Conservation (phyloP, 2,329 filamentous ascomycete species). For the Beauveria sp. region DNA sequence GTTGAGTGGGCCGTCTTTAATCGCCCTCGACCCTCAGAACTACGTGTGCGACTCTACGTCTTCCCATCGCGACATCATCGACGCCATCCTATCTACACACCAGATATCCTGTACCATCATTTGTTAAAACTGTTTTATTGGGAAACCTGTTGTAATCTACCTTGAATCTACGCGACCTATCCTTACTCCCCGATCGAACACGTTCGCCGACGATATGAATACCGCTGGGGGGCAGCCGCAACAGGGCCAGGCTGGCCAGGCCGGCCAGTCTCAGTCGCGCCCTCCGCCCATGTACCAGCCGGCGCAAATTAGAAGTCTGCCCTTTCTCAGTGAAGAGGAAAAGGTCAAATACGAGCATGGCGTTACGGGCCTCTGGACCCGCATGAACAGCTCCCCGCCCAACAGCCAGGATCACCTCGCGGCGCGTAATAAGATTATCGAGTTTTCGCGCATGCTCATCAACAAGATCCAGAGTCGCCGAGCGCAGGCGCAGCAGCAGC, state of each 20-base stretch:
- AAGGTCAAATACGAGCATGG: conserved; percentile 53
- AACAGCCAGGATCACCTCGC: conserved; percentile 41
- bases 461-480: conserved; percentile 40
- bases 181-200: neutral
- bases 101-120: neutral
- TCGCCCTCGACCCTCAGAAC: neutral
- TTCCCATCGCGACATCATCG: neutral
- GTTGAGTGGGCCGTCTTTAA: neutral
- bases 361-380: conserved; percentile 44
- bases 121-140: neutral
- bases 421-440: conserved; percentile 50
- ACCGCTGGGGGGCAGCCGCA: conserved; percentile 18
- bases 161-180: neutral
- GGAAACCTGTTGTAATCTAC: neutral
- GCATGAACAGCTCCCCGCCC: conserved; percentile 39
- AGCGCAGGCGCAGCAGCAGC: conserved; percentile 27
- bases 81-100: neutral
- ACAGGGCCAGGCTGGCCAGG: conserved; percentile 19
- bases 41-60: neutral
- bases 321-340: conserved; percentile 45
- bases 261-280: conserved; percentile 18
- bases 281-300: conserved; percentile 40
- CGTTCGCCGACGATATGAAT: conserved; percentile 17
- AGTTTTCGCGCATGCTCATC: conserved; percentile 52
- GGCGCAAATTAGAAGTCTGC: conserved; percentile 42